Conservation (phyloP, 2,329 filamentous ascomycete genomes). For the Gnomoniopsis sp. region DNA sequence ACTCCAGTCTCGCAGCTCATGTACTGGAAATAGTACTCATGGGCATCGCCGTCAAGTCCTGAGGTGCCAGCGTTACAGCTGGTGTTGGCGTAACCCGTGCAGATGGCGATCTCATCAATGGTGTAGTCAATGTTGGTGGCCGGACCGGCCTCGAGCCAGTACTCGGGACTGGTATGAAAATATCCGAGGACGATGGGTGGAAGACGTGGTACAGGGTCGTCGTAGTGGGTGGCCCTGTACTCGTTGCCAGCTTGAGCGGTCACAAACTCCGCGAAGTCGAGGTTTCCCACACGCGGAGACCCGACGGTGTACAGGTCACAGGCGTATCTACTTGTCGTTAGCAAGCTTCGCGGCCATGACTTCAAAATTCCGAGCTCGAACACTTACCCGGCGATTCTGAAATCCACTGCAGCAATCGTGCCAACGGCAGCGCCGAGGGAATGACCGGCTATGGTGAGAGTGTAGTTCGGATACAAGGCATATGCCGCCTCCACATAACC, state of each 20-base stretch:
- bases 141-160: constrained; percentile 49
- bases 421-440: constrained; percentile 66
- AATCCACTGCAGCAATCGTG: constrained; percentile 54
- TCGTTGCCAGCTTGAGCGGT: constrained; percentile 43
- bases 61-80: constrained; percentile 49
- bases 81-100: constrained; percentile 44
- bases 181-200: constrained; percentile 60
- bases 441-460: constrained; percentile 61
- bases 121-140: constrained; percentile 33
- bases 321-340: constrained; percentile 21
- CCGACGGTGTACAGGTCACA: constrained; percentile 65
- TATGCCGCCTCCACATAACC: constrained; percentile 41
- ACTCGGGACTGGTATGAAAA: constrained; percentile 67
- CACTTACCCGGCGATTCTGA: constrained; percentile 42
- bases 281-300: constrained; percentile 62
- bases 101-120: constrained; percentile 40
- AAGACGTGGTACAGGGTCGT: constrained; percentile 66
- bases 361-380: not conserved
- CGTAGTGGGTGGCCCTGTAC: constrained; percentile 63
- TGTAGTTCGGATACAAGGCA: constrained; percentile 46
- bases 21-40: constrained; percentile 46
- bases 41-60: constrained; percentile 42
- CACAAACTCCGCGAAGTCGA: constrained; percentile 50
- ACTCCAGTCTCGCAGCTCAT: constrained; percentile 28
- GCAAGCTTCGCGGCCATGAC: not conserved